These are phyloP conservation scores for Leccinum sublutescens DNA, from an alignment of 768 basidiomycete genomes.

Conservation along the genomic window DNA sequence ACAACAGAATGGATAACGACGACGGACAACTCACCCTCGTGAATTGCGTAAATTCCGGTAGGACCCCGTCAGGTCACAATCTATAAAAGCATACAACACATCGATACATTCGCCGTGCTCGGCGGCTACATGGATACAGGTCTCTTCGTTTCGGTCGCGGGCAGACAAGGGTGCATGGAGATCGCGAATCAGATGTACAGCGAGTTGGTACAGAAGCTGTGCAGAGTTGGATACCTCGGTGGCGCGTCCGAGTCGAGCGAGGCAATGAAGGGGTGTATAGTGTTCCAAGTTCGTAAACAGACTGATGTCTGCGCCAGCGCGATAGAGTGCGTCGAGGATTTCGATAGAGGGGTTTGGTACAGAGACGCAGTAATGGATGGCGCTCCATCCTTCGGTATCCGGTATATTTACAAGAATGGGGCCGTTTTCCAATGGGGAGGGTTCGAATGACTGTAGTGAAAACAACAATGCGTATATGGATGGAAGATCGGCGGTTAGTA, in stretches of 20 bases:
- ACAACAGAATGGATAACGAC: neutral
- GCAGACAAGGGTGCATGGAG: slow-evolving; percentile 69
- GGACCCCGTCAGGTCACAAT: slow-evolving; percentile 56
- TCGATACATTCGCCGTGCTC: slow-evolving; percentile 68
- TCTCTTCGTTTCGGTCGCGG: slow-evolving; percentile 64
- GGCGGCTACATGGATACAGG: slow-evolving; percentile 78
- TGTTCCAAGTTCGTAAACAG: slow-evolving; percentile 65
- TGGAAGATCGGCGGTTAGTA: slow-evolving; percentile 48
- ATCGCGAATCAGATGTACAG: slow-evolving; percentile 65
- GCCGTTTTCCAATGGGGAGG: slow-evolving; percentile 36
- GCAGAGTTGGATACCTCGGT: slow-evolving; percentile 35
- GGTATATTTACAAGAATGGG: slow-evolving; percentile 65
- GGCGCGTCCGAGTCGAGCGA: slow-evolving; percentile 44
- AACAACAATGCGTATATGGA: slow-evolving; percentile 57
- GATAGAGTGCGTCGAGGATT: slow-evolving; percentile 68
- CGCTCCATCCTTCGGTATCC: slow-evolving; percentile 68
- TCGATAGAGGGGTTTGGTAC: slow-evolving; percentile 54
- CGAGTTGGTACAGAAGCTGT: slow-evolving; percentile 52
- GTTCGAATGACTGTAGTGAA: slow-evolving; percentile 42
- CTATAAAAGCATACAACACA: slow-evolving; percentile 59
- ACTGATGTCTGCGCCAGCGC: slow-evolving; percentile 72
- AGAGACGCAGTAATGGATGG: slow-evolving; percentile 68
- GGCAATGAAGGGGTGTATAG: slow-evolving; percentile 66
- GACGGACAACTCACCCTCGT: slow-evolving; percentile 53
- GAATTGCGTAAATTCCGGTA: slow-evolving; percentile 64